A percentile compares a stretch with the other conserved stretches of the same genome.
Evolutionary conservation across 805 yeast genomes (phyloP).

Genomic region (Saccharomycopsis schoenii): DNA sequence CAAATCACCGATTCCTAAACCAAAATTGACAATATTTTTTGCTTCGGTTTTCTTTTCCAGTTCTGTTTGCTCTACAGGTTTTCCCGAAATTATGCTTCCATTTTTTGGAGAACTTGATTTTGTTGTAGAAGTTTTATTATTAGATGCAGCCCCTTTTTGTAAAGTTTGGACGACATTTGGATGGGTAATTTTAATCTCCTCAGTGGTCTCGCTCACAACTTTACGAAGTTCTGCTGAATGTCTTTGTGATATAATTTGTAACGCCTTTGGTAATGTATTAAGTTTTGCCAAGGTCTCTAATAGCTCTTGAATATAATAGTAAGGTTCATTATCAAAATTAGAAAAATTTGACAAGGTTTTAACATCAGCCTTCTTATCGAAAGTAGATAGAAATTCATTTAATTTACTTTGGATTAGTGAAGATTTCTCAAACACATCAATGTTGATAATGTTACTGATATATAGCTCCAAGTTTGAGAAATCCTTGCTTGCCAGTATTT

Average conservation of each 20-base stretch:
- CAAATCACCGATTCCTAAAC: slow-evolving; percentile 35
- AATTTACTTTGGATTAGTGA: slow-evolving; percentile 29
- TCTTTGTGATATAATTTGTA: slow-evolving; percentile 44
- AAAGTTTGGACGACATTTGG: slow-evolving; percentile 23
- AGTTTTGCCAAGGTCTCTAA: slow-evolving; percentile 49
- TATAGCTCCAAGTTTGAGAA: slow-evolving; percentile 42
- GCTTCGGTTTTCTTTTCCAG: not conserved
- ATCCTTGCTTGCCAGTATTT: slow-evolving; percentile 19
- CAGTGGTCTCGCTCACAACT: slow-evolving; percentile 50
- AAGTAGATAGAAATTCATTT: slow-evolving; percentile 27
- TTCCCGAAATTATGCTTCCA: not conserved
- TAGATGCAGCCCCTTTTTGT: not conserved
- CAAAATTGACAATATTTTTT: slow-evolving; percentile 22
- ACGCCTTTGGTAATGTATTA: slow-evolving; percentile 49
- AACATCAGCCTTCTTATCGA: slow-evolving; percentile 23
- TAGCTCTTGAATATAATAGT: slow-evolving; percentile 41
- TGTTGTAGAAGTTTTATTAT: not conserved
- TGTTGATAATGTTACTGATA: slow-evolving; percentile 45
- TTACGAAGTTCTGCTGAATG: slow-evolving; percentile 54
- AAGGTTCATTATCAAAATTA: slow-evolving; percentile 36
- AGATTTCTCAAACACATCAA: slow-evolving; percentile 45
- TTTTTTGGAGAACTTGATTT: not conserved
- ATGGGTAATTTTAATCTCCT: slow-evolving; percentile 52
- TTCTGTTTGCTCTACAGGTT: not conserved
- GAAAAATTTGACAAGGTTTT: slow-evolving; percentile 26